These are phyloP conservation scores for Bryoglossum gracile DNA, from an alignment of 495 filamentous ascomycete genomes.

Conservation along the genomic window DNA sequence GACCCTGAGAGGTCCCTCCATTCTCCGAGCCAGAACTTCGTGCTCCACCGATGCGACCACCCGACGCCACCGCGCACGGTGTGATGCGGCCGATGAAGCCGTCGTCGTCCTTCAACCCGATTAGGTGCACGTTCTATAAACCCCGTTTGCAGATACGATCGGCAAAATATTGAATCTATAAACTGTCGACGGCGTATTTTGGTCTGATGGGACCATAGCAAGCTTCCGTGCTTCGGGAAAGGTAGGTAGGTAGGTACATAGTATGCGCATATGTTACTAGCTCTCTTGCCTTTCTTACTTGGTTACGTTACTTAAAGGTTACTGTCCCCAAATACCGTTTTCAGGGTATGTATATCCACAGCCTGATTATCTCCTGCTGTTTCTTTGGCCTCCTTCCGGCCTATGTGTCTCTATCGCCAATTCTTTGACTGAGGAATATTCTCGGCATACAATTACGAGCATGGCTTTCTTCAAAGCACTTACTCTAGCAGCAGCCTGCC, in stretches of 20 bases:
- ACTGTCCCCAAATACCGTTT: neutral
- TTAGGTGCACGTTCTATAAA: neutral
- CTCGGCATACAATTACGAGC: conserved; percentile 2
- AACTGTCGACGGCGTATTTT: too few relatives aligned
- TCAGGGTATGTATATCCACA: neutral
- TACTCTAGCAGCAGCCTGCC: conserved; percentile 4
- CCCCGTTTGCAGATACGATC: neutral
- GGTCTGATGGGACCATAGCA: too few relatives aligned
- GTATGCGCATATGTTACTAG: neutral
- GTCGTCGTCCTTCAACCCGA: neutral
- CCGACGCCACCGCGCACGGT: too few relatives aligned
- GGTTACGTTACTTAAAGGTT: neutral
- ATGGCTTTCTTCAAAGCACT: conserved; percentile 18
- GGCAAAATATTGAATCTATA: too few relatives aligned
- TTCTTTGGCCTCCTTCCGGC: neutral
- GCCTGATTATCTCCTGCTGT: neutral
- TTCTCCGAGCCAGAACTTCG: too few relatives aligned
- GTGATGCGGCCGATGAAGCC: too few relatives aligned
- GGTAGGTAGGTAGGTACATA: neutral
- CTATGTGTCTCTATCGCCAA: too few relatives aligned
- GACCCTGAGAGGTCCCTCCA: neutral
- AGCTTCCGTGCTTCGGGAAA: too few relatives aligned
- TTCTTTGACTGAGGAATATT: too few relatives aligned
- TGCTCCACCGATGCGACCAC: too few relatives aligned
- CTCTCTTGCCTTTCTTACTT: neutral